Evolutionary conservation across 371 early-diverging fungal species (phyloP), one percentile per base, ranked within the genome.

Genomic region (Apophysomyces elegans): DNA sequence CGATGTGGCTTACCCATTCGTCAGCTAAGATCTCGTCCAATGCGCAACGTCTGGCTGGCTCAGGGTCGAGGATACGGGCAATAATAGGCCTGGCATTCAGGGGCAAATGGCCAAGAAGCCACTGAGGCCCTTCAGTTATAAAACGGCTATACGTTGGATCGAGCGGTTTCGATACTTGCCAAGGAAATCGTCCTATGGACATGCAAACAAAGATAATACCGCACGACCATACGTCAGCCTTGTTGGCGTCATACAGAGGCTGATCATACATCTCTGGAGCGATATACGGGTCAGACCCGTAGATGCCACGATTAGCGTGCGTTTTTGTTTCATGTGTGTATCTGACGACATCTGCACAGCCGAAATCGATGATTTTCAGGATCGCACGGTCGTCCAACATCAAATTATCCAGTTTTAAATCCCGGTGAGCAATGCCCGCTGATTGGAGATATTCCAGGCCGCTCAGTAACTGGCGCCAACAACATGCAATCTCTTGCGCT

Each of bases 341-440:
- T 61, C 86, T 83, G 69, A 85, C 88, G 13, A 93, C 91, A 8
- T 86, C 85, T 16, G 96, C 90, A 44, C 90, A 91, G n/a, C 98
- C 96, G 85, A 96, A 96, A 74, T 97, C 98, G 32, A 93, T 91
- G 56, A 96, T 87, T 72, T 96, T 96, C 66, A 96, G 78, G 9
- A 87, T 81, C 14, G 90, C 88, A 7, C 73, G 75, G 59, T 85
- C 88, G 46, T 84, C 84, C 68, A 93, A 68, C 21, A 93, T 75
- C 63, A 90, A 84, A 74, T 95, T 95, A 63, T 95, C 96, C 6
- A 93, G 86, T 68, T 95, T 95, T 43, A 95, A 65, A 73, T 95
- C 95, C 14, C 95, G 83, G 71, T 95, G 96, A 4, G 91, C 91
- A 58, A 95, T 88, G 46, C 94, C 94, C 59, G 90, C 72, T 12